Conservation (phyloP, 2,329 filamentous ascomycete species). For the Aphanocladium album region DNA sequence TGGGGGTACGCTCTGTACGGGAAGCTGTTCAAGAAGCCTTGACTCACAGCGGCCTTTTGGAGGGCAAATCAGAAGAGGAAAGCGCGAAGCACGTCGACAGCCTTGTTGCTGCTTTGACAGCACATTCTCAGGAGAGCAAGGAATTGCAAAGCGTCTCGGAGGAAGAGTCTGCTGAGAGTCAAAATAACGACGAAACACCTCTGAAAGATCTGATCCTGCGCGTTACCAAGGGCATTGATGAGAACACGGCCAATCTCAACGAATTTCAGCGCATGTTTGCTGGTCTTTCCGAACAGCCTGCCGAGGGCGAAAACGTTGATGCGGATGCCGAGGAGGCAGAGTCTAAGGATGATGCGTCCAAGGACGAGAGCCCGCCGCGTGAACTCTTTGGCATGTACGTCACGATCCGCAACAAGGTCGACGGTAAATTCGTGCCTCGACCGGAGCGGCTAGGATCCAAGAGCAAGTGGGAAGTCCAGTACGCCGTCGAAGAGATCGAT, state of each 20-base stretch:
- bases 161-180: conserved; percentile 16
- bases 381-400: conserved; percentile 66
- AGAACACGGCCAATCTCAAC: conserved; percentile 35
- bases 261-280: conserved; percentile 49
- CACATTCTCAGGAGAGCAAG: conserved; percentile 24
- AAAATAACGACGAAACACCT: conserved; percentile 16
- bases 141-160: conserved; percentile 16
- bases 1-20: conserved; percentile 45
- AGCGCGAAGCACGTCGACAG: conserved; percentile 44
- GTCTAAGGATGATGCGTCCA: background rate
- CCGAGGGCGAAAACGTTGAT: background rate
- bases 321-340: conserved; percentile 2
- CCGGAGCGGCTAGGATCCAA: conserved; percentile 42
- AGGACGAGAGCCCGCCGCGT: background rate
- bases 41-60: conserved; percentile 48
- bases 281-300: conserved; percentile 38
- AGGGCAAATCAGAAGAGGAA: conserved; percentile 40
- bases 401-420: conserved; percentile 66
- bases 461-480: conserved; percentile 69
- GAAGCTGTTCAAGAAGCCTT: conserved; percentile 52
- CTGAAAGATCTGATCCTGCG: conserved; percentile 49
- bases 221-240: conserved; percentile 43
- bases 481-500: conserved; percentile 62
- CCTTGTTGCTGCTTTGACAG: conserved; percentile 44
- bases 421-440: conserved; percentile 58